These are phyloP conservation scores for Ballota nigra DNA, from an alignment of 257 asterid species.

Conservation along the genomic window DNA sequence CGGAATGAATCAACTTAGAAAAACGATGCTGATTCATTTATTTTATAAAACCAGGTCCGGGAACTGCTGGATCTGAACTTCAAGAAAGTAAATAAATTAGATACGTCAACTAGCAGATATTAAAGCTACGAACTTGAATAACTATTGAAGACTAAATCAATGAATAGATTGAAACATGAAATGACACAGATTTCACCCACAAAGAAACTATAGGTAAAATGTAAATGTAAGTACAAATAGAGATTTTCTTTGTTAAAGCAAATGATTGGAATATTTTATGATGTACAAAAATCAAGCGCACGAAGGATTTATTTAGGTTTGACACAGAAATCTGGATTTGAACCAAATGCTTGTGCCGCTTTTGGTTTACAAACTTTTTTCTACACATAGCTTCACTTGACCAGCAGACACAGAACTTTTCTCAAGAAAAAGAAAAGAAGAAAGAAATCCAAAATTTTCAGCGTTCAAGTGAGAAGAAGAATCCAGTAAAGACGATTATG, in stretches of 20 bases:
- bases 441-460: not conserved
- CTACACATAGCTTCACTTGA: too few species aligned
- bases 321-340: constrained; percentile 3
- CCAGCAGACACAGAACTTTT: not conserved
- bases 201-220: constrained; percentile 11
- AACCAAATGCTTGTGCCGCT: not conserved
- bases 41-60: not conserved
- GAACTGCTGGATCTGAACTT: not conserved
- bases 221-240: not conserved
- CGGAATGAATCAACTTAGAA: not conserved
- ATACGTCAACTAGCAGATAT: not conserved
- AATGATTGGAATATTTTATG: not conserved
- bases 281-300: not conserved
- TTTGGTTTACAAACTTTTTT: not conserved
- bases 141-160: not conserved
- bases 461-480: not conserved
- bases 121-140: not conserved
- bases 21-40: not conserved
- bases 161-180: not conserved
- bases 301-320: not conserved
- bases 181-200: not conserved
- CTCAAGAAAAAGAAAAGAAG: not conserved
- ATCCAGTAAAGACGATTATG: not conserved
- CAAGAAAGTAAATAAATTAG: not conserved
- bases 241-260: not conserved